phyloP scores from a whole-genome alignment of 2,329 filamentous ascomycete genomes.

The Colletotrichum sidae region DNA sequence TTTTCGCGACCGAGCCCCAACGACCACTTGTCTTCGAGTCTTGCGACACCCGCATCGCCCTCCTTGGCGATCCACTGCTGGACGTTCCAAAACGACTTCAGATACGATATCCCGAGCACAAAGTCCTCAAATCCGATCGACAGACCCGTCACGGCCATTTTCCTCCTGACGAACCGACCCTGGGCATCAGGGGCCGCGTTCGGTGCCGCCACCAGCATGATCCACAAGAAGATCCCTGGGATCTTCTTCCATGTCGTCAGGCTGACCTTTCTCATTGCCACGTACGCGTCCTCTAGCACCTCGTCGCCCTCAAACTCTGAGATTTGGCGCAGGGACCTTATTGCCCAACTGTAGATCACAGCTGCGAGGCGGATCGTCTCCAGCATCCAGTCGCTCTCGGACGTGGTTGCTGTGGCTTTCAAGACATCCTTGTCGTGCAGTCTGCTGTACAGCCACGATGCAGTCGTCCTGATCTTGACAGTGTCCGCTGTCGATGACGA shows the following conservation, averaged over 20 bases:
- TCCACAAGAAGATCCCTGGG: slow-evolving; percentile 47
- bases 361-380: slow-evolving; percentile 42
- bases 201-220: slow-evolving; percentile 43
- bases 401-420: slow-evolving; percentile 3
- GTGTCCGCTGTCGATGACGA: too few species aligned
- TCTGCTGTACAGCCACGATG: slow-evolving; percentile 40
- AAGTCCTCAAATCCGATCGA: slow-evolving; percentile 44
- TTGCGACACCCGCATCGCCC: slow-evolving; percentile 23
- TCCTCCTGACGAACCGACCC: slow-evolving; percentile 45
- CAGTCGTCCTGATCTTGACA: slow-evolving; percentile 39
- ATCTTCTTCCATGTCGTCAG: slow-evolving; percentile 45
- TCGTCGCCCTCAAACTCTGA: slow-evolving; percentile 40
- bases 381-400: slow-evolving; percentile 38
- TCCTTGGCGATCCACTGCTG: slow-evolving; percentile 44
- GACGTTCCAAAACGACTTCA: slow-evolving; percentile 44
- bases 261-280: slow-evolving; percentile 41
- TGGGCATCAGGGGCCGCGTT: slow-evolving; percentile 41
- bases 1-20: slow-evolving; percentile 6
- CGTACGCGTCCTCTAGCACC: slow-evolving; percentile 40
- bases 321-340: slow-evolving; percentile 41
- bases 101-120: slow-evolving; percentile 41
- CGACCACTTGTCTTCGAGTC: slow-evolving; percentile 34
- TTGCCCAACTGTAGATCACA: slow-evolving; percentile 43
- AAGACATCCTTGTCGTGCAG: slow-evolving; percentile 24
- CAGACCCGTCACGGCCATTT: slow-evolving; percentile 44